Evolutionary conservation across 2,329 filamentous ascomycete species (phyloP).

Genomic region (Microsporum ferrugineum): DNA sequence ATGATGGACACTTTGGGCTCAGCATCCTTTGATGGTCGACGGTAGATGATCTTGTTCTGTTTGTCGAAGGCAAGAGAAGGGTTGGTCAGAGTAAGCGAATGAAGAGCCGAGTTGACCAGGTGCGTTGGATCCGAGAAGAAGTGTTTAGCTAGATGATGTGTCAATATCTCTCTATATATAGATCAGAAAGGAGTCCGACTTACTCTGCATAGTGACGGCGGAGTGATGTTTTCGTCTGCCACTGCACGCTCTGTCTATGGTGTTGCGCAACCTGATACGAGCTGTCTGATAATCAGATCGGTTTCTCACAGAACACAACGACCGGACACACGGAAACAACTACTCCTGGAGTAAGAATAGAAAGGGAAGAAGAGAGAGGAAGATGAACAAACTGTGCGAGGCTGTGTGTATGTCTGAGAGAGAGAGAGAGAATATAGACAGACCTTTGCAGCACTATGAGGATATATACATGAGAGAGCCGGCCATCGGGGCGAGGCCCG

Average conservation of each 20-base stretch:
- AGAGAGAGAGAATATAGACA: neutral
- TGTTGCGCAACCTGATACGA: neutral
- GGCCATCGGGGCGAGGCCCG: neutral
- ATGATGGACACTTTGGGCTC: slow-evolving; percentile 63
- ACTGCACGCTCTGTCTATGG: neutral
- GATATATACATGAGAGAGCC: neutral
- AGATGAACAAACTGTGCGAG: neutral
- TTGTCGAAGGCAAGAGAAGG: slow-evolving; percentile 68
- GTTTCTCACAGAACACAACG: neutral
- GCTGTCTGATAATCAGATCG: neutral
- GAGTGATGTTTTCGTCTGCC: neutral
- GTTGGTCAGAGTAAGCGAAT: slow-evolving; percentile 69
- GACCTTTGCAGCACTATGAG: neutral
- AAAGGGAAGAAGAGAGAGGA: neutral
- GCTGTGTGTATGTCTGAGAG: neutral
- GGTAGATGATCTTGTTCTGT: slow-evolving; percentile 74
- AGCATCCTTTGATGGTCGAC: slow-evolving; percentile 43
- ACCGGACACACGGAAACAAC: neutral
- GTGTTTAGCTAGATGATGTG: slow-evolving; percentile 50
- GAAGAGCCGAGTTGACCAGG: slow-evolving; percentile 65
- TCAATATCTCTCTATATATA: slow-evolving; percentile 7
- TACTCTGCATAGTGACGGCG: slow-evolving; percentile 27
- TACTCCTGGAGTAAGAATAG: neutral
- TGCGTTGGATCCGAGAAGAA: slow-evolving; percentile 76
- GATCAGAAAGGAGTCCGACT: slow-evolving; percentile 6